Base-by-base conservation (phyloP, 2,329 filamentous ascomycete species). In the Xylariaceae sp. region DNA sequence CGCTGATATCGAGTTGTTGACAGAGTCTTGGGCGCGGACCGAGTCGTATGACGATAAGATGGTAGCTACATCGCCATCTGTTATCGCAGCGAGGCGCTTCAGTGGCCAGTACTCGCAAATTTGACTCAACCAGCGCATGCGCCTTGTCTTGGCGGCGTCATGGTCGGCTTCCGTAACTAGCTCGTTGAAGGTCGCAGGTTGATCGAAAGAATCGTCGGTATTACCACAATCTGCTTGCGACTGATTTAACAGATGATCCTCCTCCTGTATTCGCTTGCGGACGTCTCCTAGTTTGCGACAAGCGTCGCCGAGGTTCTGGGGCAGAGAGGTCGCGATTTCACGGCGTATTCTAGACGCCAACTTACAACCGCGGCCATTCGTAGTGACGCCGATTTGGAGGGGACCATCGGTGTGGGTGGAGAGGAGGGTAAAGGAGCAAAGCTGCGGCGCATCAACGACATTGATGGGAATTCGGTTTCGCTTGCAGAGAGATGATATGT, bases 21-120 rank as follows among this genome's bases (percentile, higher is more conserved):
- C 57, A 11, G 64, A 57, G 11, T 62, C 63, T 10, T 67, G 37
- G 1, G 60, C 39, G 18, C 56, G 53, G 44, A 62, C 54, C 8
- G 64, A 70, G 4, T 80, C 76, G 69, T 96, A 96, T 2, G 89
- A 86, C 63, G 82, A 77, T n/a, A 99, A 80, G 0, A 97, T 84
- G 10, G 77, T 74, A 13, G 90, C 85, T 5, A 97, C 86, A 66
- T 97, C 92, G 7, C 82, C 81, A 68, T 96, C 90, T 2, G 83
- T 88, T 64, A 97, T 88, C 47, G 82, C 80, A 6, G 92, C 91
- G 1, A 99, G 82, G 15, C 89, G 85, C 64, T 86, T 87, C 30
- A 99, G 80, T 1, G 94, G 92, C 94, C 94, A 99, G 76, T 99
- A 99, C 77, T 99, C 94, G 80, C 94, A 99, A 55, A 99, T 91